phyloP scores from a whole-genome alignment of 306 rosid genomes.

The Dicorynia guianensis region DNA sequence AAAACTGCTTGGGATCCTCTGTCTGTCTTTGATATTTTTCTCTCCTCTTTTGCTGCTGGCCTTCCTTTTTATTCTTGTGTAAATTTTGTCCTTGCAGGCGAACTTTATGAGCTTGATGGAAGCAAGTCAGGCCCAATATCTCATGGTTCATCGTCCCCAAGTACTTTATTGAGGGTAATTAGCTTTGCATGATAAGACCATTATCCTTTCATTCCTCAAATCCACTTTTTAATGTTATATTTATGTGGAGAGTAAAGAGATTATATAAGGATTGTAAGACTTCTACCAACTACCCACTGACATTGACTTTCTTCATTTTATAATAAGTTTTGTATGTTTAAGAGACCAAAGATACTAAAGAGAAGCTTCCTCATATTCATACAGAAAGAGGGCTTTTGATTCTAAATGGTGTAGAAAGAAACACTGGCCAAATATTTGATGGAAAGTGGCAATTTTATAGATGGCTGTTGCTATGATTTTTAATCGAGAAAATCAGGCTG shows the following conservation, averaged over 20 bases:
- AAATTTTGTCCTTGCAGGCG: conserved; percentile 46
- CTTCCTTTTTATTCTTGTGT: neutral
- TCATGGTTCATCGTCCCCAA: conserved; percentile 73
- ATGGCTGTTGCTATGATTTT: conserved; percentile 1
- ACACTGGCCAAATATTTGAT: neutral
- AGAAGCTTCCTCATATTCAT: neutral
- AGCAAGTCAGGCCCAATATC: conserved; percentile 71
- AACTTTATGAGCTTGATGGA: conserved; percentile 87
- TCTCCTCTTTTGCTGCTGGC: neutral
- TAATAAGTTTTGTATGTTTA: too few species aligned
- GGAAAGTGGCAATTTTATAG: conserved; percentile 3
- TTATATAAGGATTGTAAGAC: too few species aligned
- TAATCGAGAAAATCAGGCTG: conserved; percentile 6
- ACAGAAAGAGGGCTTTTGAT: neutral
- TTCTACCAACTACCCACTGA: too few species aligned
- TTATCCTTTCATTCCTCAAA: neutral
- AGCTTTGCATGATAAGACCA: neutral
- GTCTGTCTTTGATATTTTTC: neutral
- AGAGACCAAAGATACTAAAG: too few species aligned
- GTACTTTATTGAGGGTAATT: conserved; percentile 60
- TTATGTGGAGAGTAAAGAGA: too few species aligned
- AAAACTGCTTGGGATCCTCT: neutral
- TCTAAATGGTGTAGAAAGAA: conserved; percentile 1
- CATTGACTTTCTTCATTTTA: too few species aligned
- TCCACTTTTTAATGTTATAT: too few species aligned